phyloP scores from a whole-genome alignment of 2,329 filamentous ascomycete genomes.

The Colletotrichum gloeosporioides region DNA sequence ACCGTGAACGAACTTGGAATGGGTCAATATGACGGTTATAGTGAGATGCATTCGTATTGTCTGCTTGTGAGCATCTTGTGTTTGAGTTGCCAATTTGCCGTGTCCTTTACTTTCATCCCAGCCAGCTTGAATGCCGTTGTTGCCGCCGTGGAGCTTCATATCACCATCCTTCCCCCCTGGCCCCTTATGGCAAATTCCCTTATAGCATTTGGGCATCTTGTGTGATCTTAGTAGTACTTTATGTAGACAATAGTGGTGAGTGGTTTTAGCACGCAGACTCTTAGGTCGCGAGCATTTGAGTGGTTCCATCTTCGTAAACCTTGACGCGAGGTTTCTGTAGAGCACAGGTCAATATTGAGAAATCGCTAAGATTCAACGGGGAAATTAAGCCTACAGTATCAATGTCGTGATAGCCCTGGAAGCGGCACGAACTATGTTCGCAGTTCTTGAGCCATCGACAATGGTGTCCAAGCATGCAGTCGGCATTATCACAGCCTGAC shows the following conservation, averaged over 20 bases:
- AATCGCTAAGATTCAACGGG: not conserved
- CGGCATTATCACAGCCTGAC: conserved; percentile 21
- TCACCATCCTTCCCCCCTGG: not conserved
- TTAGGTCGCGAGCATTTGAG: not conserved
- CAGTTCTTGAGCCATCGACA: conserved; percentile 26
- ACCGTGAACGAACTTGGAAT: not conserved
- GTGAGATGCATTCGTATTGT: not conserved
- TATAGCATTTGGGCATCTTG: rapidly evolving
- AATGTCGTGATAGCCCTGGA: conserved; percentile 25
- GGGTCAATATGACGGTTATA: not conserved
- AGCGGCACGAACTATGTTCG: conserved; percentile 22
- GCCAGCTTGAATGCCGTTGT: rapidly evolving
- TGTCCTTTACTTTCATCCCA: not conserved
- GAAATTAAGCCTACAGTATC: conserved; percentile 16
- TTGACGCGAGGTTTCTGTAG: conserved; percentile 5
- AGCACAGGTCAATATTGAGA: not conserved
- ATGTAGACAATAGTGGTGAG: not conserved
- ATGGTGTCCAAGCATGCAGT: conserved; percentile 26
- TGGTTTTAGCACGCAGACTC: not conserved
- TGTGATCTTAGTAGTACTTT: not conserved
- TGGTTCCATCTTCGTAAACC: conserved; percentile 19
- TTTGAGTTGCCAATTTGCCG: not conserved
- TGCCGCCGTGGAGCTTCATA: not conserved
- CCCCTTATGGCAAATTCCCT: rapidly evolving
- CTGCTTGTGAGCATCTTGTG: not conserved